These are phyloP conservation scores for Pleurotus giganteus DNA, from an alignment of 768 basidiomycete genomes.

Conservation along the genomic window DNA sequence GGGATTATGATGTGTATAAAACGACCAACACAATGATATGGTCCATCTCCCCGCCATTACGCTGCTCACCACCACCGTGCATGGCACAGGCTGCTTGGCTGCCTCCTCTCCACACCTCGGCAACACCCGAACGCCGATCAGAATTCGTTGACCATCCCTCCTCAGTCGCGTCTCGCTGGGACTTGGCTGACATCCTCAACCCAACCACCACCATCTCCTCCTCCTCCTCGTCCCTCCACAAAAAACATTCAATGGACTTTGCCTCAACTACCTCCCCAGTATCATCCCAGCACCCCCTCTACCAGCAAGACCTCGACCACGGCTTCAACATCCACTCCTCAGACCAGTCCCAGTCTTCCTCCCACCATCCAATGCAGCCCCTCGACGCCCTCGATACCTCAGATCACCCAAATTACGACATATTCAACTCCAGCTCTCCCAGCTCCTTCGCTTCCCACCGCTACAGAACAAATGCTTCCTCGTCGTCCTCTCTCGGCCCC, in stretches of 20 bases:
- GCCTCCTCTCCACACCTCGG: slow-evolving; percentile 34
- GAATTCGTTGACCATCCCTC: slow-evolving; percentile 36
- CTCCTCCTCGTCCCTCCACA: slow-evolving; percentile 27
- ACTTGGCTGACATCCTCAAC: slow-evolving; percentile 46
- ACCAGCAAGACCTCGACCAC: slow-evolving; percentile 59
- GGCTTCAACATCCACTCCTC: slow-evolving; percentile 45
- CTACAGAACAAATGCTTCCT: slow-evolving; percentile 72
- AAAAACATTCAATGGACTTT: slow-evolving; percentile 59
- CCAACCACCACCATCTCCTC: slow-evolving; percentile 22
- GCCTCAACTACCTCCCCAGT: slow-evolving; percentile 23
- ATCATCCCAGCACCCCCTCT: slow-evolving; percentile 42
- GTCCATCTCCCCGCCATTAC: not conserved
- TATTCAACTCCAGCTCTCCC: slow-evolving; percentile 47
- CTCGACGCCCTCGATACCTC: slow-evolving; percentile 52
- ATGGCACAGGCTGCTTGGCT: slow-evolving; percentile 40
- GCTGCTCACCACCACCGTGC: not conserved
- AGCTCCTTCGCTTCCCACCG: slow-evolving; percentile 52
- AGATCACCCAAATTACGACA: slow-evolving; percentile 62
- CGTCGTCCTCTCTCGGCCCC: slow-evolving; percentile 65
- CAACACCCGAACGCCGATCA: slow-evolving; percentile 59
- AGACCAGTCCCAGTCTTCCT: slow-evolving; percentile 35
- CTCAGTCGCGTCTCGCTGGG: slow-evolving; percentile 37
- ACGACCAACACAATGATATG: slow-evolving; percentile 10
- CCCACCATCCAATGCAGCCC: slow-evolving; percentile 35
- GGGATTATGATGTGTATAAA: slow-evolving; percentile 9